Conservation (phyloP, 371 early-diverging fungal genomes). For the Mucor irregularis region DNA sequence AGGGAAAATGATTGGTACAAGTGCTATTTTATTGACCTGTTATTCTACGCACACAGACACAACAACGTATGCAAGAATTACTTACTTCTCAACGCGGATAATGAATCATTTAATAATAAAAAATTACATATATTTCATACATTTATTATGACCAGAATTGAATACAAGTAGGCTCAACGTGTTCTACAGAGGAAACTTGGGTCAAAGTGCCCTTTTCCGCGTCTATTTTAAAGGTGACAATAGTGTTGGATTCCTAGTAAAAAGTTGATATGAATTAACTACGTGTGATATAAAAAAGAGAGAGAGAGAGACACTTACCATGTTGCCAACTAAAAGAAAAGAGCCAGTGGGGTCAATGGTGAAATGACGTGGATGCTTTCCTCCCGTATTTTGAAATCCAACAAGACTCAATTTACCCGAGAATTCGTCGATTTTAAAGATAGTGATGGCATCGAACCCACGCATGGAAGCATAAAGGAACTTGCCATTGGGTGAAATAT, state of each 20-base stretch:
- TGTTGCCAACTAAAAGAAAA: slow-evolving; percentile 41
- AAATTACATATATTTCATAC: background rate
- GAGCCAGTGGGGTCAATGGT: slow-evolving; percentile 42
- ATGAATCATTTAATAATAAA: background rate
- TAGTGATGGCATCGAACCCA: slow-evolving; percentile 37
- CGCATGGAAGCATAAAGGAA: slow-evolving; percentile 45
- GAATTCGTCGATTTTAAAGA: slow-evolving; percentile 30
- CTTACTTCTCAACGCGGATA: slow-evolving; percentile 35
- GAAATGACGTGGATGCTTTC: slow-evolving; percentile 47
- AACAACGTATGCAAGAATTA: slow-evolving; percentile 54
- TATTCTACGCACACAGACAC: slow-evolving; percentile 27
- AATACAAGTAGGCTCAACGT: slow-evolving; percentile 43
- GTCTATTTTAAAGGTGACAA: slow-evolving; percentile 40
- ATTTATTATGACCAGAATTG: slow-evolving; percentile 27
- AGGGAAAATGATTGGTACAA: no score
- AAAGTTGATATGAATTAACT: background rate
- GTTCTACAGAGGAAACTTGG: slow-evolving; percentile 24
- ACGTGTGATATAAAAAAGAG: background rate
- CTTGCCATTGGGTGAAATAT: slow-evolving; percentile 35
- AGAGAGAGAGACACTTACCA: no score
- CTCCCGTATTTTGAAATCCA: slow-evolving; percentile 29
- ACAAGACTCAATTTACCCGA: slow-evolving; percentile 39
- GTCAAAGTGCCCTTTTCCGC: slow-evolving; percentile 30
- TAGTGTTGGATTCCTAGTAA: slow-evolving; percentile 38
- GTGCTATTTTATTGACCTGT: background rate